Base-by-base conservation (phyloP, 2,329 filamentous ascomycete genomes). In the Atkinsonella hypoxylon region DNA sequence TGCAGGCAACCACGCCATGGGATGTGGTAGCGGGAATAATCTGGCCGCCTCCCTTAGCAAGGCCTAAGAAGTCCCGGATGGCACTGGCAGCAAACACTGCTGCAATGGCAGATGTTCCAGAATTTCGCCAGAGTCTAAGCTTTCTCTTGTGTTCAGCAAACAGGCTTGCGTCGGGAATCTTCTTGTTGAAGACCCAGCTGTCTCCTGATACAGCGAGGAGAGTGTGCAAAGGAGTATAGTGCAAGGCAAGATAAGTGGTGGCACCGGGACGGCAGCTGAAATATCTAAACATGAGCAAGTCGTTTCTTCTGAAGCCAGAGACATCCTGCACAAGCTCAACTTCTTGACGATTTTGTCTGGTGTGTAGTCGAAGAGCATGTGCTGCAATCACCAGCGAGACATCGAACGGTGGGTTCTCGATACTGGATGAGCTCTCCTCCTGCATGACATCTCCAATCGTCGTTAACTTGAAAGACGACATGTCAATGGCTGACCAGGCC, bases 151-250 rank as follows among this genome's bases (percentile, higher is more conserved):
- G 71, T 54, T 73, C 69, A 43, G 64, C 57, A 55, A 76, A 81
- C 11, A 66, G 60, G 26, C 67, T 65, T 2, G 64, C 61, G 4
- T 69, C 63, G 2, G 70, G 61, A 5, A 81, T 64, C 57, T 81
- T 81, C 50, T 72, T 70, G 47, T 72, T 72, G 57, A 81, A 79
- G 18, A 78, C 66, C 77, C 77, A 81, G 48, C 71, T 77, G 54
- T 81, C 73, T 45, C 78, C 78, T 30, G 75, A 75, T 8, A 81
- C 75, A 11, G 77, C 76, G 17, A 82, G 68, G 1, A 82, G 70
- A 55, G 74, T 72, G 54, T 75, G 72, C 4, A 82, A 70, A n/a
- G 78, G 79, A 0, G 78, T 80, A 58, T 78, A 68, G 55, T 80
- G 70, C 1, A 82, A 65, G 1, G 79, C 77, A 17, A 81, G 64